These are phyloP conservation scores for Staphylotrichum longicolle DNA, from an alignment of 495 filamentous ascomycete species.

Conservation along the genomic window DNA sequence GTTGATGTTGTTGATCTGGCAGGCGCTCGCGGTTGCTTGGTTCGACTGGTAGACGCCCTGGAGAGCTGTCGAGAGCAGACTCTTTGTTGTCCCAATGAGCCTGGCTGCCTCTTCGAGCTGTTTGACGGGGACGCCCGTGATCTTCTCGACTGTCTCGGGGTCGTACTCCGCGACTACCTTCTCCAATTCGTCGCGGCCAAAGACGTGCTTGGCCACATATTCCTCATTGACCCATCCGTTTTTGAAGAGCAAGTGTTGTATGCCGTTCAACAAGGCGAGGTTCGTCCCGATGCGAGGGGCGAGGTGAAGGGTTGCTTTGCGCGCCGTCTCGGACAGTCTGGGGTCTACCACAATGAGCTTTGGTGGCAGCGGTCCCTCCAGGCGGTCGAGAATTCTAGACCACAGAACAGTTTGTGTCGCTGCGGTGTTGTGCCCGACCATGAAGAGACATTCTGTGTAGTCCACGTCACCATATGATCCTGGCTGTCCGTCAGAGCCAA, in stretches of 20 bases:
- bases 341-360: constrained; percentile 8
- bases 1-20: constrained; percentile 14
- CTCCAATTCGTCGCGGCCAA: neutral
- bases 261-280: constrained; percentile 9
- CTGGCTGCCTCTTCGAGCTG: constrained; percentile 4
- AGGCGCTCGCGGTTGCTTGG: constrained; percentile 4
- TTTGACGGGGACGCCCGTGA: neutral
- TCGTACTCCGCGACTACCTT: constrained; percentile 7
- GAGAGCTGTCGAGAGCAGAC: neutral
- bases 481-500: constrained; percentile 5
- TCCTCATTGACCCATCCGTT: constrained; percentile 8
- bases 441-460: constrained; percentile 9
- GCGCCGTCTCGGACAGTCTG: constrained; percentile 7
- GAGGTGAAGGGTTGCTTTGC: constrained; percentile 5
- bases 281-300: neutral
- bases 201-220: neutral
- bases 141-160: constrained; percentile 5
- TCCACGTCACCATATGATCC: constrained; percentile 4
- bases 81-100: neutral
- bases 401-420: constrained; percentile 2
- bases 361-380: constrained; percentile 1
- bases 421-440: constrained; percentile 6
- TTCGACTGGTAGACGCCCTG: constrained; percentile 5
- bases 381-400: constrained; percentile 7
- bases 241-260: constrained; percentile 8